These are phyloP conservation scores for Exophiala phaeomuriformis DNA, from an alignment of 2,329 filamentous ascomycete species.

Conservation along the genomic window DNA sequence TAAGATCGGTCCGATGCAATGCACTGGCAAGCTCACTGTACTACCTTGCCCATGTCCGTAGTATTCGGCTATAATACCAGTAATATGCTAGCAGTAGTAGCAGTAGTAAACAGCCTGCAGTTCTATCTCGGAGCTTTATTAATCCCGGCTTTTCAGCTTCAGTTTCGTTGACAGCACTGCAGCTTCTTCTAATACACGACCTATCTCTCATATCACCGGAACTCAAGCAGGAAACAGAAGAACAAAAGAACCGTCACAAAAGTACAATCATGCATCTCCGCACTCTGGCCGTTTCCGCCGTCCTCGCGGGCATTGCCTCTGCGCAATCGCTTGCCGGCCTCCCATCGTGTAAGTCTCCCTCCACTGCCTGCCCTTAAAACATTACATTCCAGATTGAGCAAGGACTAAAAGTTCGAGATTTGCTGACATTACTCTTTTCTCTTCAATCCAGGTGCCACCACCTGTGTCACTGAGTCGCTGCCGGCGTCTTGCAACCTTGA, in stretches of 20 bases:
- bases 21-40: too few relatives aligned
- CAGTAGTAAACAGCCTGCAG: too few relatives aligned
- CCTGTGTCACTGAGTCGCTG: conserved; percentile 39
- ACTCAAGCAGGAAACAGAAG: neutral
- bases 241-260: neutral
- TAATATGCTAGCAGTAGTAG: too few relatives aligned
- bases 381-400: too few relatives aligned
- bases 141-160: too few relatives aligned
- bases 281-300: conserved; percentile 13
- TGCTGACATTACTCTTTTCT: conserved; percentile 1
- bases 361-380: neutral
- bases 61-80: too few relatives aligned
- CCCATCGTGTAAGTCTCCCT: conserved; percentile 17
- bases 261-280: neutral
- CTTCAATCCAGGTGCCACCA: conserved; percentile 13
- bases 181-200: too few relatives aligned
- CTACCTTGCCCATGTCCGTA: too few relatives aligned
- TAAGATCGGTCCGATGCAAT: too few relatives aligned
- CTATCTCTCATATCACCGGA: neutral
- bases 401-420: neutral
- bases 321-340: conserved; percentile 8
- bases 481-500: conserved; percentile 38
- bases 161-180: too few relatives aligned
- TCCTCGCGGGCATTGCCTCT: conserved; percentile 16
- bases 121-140: too few relatives aligned